Percentiles rank a stretch among this genome's conserved stretches.
These are phyloP conservation scores for Phaseolus coccineus DNA, from an alignment of 331 rosid genomes.

Conservation along the genomic window DNA sequence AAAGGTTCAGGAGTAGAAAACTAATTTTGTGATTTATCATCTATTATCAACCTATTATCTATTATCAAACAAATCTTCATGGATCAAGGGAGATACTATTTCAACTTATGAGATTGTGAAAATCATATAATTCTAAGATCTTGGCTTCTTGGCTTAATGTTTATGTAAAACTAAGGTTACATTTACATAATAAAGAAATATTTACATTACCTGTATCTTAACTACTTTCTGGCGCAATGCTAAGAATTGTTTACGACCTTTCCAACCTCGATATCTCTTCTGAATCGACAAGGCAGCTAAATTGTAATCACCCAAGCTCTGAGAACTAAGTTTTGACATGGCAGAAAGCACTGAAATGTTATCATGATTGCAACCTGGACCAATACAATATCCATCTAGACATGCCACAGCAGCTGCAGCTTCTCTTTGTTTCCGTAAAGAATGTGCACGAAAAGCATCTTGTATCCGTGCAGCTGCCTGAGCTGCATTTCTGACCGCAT, in stretches of 20 bases:
- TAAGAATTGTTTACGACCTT: constrained; percentile 81
- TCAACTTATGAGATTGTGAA: no score
- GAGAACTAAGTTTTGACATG: constrained; percentile 52
- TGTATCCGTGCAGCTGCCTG: constrained; percentile 96
- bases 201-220: constrained; percentile 78
- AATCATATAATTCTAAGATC: no score
- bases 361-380: constrained; percentile 23
- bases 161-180: no score
- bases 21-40: no score
- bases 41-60: no score
- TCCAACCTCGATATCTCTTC: constrained; percentile 92
- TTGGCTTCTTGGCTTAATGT: no score
- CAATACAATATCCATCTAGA: constrained; percentile 58
- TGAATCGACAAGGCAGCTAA: constrained; percentile 94
- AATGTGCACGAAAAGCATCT: constrained; percentile 88
- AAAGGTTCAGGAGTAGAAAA: no score
- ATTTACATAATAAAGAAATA: no score
- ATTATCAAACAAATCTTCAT: no score
- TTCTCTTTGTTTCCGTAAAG: constrained; percentile 68
- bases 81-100: no score
- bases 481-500: constrained; percentile 89
- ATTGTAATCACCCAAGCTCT: constrained; percentile 58
- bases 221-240: constrained; percentile 85
- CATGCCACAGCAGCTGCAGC: constrained; percentile 13
- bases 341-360: constrained; percentile 56